phyloP scores from a whole-genome alignment of 345 rosid species.

The Turnera subulata region DNA sequence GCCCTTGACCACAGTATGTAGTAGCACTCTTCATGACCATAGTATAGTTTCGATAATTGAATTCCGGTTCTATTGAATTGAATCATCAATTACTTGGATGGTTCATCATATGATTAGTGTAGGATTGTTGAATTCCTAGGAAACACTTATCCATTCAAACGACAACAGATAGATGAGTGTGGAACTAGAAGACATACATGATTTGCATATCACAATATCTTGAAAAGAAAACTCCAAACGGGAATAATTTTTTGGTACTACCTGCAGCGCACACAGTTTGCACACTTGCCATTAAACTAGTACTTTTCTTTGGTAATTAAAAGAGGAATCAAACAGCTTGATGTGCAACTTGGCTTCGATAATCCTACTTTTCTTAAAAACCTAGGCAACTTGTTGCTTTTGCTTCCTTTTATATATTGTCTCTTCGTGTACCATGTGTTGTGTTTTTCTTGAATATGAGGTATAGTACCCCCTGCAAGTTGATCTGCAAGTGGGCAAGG shows the following conservation, averaged over 20 bases:
- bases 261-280: not conserved
- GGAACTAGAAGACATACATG: not conserved
- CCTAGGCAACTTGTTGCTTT: conserved; percentile 10
- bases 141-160: no score
- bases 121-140: no score
- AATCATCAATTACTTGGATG: no score
- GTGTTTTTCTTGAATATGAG: not conserved
- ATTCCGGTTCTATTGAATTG: no score
- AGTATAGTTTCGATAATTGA: no score
- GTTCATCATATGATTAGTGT: no score
- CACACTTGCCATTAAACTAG: not conserved
- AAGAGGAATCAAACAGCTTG: conserved; percentile 8
- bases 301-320: not conserved
- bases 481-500: conserved; percentile 7
- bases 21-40: no score
- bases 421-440: not conserved
- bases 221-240: conserved; percentile 5
- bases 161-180: no score
- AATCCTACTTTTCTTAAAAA: conserved; percentile 7
- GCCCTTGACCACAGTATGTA: no score
- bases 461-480: no score
- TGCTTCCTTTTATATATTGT: not conserved
- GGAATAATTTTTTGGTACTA: not conserved
- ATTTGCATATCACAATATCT: not conserved
- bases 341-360: conserved; percentile 11